These are phyloP conservation scores for Aspergillus transmontanensis DNA, from an alignment of 2,329 filamentous ascomycete genomes.

Conservation along the genomic window DNA sequence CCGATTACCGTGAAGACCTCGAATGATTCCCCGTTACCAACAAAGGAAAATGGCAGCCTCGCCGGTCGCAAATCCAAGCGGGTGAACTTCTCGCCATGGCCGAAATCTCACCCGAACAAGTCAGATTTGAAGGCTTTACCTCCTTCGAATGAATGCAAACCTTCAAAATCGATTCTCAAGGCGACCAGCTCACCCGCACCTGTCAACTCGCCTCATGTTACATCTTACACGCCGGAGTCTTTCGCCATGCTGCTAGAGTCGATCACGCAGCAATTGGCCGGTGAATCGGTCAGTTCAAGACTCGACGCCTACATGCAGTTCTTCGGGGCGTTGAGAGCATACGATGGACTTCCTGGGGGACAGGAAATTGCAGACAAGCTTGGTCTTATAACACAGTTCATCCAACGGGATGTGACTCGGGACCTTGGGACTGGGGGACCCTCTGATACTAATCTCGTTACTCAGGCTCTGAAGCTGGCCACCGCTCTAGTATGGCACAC, in stretches of 20 bases:
- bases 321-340: conserved; percentile 73
- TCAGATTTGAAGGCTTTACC: conserved; percentile 51
- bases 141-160: conserved; percentile 54
- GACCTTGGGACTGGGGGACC: conserved; percentile 58
- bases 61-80: conserved; percentile 53
- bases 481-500: conserved; percentile 75
- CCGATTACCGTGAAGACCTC: conserved; percentile 38
- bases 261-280: conserved; percentile 76
- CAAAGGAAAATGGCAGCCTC: conserved; percentile 37
- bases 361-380: conserved; percentile 76
- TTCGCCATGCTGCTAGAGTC: conserved; percentile 84
- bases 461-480: conserved; percentile 76
- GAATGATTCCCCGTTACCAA: conserved; percentile 47
- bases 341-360: conserved; percentile 77
- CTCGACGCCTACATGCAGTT: conserved; percentile 87
- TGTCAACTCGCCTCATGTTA: conserved; percentile 47
- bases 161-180: conserved; percentile 81
- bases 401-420: conserved; percentile 75
- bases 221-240: conserved; percentile 56
- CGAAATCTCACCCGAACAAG: conserved; percentile 39
- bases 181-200: conserved; percentile 49
- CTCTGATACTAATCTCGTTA: conserved; percentile 69
- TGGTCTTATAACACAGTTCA: conserved; percentile 75
- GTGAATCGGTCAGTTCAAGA: conserved; percentile 69
- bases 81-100: conserved; percentile 65